Percentiles rank a stretch among this genome's conserved stretches.
Evolutionary conservation across 805 yeast species (phyloP).

Genomic region (Saccharomyces jurei): DNA sequence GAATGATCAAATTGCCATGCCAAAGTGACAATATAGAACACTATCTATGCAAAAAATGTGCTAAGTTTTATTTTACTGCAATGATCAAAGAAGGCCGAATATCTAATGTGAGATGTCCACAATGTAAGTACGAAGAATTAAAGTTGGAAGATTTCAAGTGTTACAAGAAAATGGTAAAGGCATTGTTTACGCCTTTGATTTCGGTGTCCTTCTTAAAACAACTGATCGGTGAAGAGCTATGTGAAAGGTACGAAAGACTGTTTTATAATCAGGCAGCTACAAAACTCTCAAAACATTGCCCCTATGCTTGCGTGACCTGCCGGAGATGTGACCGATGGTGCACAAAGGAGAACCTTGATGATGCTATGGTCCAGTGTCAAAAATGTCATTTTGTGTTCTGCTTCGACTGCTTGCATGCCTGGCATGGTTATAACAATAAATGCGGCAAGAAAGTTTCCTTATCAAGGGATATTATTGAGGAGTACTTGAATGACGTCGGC

Average conservation of each 20-base stretch:
- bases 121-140: constrained; percentile 29
- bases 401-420: constrained; percentile 46
- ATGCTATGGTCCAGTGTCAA: constrained; percentile 41
- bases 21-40: constrained; percentile 28
- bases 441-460: constrained; percentile 35
- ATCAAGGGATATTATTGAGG: constrained; percentile 28
- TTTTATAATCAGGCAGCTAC: constrained; percentile 36
- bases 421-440: constrained; percentile 47
- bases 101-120: constrained; percentile 50
- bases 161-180: constrained; percentile 28
- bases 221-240: constrained; percentile 25
- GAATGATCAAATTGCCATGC: constrained; percentile 36
- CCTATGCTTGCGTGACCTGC: constrained; percentile 43
- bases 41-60: constrained; percentile 41
- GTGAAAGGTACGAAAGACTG: constrained; percentile 35
- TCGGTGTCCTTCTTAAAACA: constrained; percentile 29
- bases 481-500: constrained; percentile 31
- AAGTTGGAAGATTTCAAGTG: constrained; percentile 17
- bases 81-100: constrained; percentile 42
- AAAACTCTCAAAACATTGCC: constrained; percentile 37
- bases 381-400: constrained; percentile 49
- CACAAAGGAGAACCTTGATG: constrained; percentile 39
- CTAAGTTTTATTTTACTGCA: constrained; percentile 35
- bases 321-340: constrained; percentile 45
- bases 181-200: constrained; percentile 38